Evolutionary conservation across 129 eudicot species (phyloP).

Genomic region (Flaveria bidentis): DNA sequence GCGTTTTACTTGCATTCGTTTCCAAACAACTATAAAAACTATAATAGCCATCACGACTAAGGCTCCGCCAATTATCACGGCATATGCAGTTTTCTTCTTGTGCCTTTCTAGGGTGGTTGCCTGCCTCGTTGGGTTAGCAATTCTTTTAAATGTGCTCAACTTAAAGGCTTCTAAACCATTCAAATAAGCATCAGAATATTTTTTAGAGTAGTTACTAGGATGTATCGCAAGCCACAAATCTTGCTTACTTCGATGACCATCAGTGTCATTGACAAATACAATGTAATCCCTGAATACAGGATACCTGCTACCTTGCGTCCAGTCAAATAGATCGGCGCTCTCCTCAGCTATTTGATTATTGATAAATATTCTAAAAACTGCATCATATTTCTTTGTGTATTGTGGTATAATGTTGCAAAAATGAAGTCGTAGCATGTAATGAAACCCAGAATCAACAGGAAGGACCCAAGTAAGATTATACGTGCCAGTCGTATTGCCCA

Average conservation of each 20-base stretch:
- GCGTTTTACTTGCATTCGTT: neutral
- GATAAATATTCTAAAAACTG: constrained; percentile 22
- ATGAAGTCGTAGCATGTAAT: constrained; percentile 42
- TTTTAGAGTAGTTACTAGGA: neutral
- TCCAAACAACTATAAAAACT: neutral
- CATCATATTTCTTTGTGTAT: neutral
- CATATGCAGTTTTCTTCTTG: neutral
- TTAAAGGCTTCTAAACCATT: constrained; percentile 55
- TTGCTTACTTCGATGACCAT: constrained; percentile 16
- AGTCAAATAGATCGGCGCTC: constrained; percentile 17
- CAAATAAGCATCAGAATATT: constrained; percentile 24
- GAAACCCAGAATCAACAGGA: constrained; percentile 45
- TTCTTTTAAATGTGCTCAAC: constrained; percentile 23
- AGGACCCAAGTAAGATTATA: constrained; percentile 28
- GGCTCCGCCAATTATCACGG: neutral
- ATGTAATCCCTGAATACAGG: constrained; percentile 39
- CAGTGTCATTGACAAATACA: neutral
- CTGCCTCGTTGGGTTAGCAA: constrained; percentile 20
- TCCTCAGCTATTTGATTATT: constrained; percentile 36
- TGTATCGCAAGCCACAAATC: constrained; percentile 22
- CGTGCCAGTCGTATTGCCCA: neutral
- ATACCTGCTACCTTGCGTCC: constrained; percentile 24
- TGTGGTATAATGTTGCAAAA: constrained; percentile 40
- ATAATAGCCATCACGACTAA: neutral
- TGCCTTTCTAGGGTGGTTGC: neutral